These are phyloP conservation scores for Fusarium chuoi DNA, from an alignment of 2,329 filamentous ascomycete species.

Conservation along the genomic window DNA sequence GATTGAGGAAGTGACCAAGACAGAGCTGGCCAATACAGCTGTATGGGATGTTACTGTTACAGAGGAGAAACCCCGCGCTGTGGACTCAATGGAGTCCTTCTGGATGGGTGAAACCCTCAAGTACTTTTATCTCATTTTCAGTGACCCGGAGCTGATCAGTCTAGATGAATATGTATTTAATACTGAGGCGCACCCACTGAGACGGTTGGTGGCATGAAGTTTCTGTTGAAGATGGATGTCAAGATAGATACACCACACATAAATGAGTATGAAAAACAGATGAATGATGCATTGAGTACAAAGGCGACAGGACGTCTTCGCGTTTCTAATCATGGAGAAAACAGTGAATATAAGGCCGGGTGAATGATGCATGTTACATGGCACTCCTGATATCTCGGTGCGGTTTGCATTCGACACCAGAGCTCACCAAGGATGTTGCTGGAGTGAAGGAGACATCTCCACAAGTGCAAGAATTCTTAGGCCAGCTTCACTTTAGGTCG, in stretches of 20 bases:
- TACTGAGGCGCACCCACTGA: constrained; percentile 41
- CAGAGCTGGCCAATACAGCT: constrained; percentile 60
- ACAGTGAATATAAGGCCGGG: neutral
- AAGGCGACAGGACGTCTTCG: neutral
- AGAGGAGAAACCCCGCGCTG: constrained; percentile 48
- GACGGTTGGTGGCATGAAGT: constrained; percentile 19
- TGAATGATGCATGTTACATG: neutral
- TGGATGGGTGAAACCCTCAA: constrained; percentile 47
- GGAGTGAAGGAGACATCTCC: neutral
- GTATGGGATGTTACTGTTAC: constrained; percentile 53
- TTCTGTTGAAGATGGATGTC: neutral
- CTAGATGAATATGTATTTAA: constrained; percentile 44
- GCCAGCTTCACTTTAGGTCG: neutral
- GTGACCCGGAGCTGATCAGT: constrained; percentile 57
- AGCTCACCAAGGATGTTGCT: neutral
- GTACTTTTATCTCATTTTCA: constrained; percentile 45
- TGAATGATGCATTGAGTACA: neutral
- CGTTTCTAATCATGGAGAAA: neutral
- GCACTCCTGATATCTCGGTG: neutral
- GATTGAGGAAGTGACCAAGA: constrained; percentile 59
- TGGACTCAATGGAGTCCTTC: constrained; percentile 70
- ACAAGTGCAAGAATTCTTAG: neutral
- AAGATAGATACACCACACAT: neutral
- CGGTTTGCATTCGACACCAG: neutral
- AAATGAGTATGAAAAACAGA: neutral